These are phyloP conservation scores for Oryza punctata DNA, from an alignment of 176 grass and related monocot genomes.

Conservation along the genomic window DNA sequence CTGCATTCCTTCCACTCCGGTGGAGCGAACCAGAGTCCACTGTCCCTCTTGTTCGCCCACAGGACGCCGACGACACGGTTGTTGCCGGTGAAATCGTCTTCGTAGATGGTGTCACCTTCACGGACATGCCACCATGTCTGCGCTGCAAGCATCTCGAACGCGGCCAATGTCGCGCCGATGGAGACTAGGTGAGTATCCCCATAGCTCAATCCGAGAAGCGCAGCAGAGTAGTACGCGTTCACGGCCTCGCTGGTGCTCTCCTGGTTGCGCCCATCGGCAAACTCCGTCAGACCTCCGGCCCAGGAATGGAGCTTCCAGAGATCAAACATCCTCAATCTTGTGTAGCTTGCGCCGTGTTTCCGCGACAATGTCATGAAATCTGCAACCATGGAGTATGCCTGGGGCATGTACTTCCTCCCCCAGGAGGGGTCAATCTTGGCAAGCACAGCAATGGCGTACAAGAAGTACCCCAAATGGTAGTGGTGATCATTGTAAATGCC, in stretches of 20 bases:
- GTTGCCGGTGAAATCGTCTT: constrained; percentile 68
- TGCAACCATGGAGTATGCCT: constrained; percentile 74
- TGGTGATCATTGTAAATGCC: constrained; percentile 95
- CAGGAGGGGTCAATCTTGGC: constrained; percentile 77
- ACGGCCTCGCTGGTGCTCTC: constrained; percentile 93
- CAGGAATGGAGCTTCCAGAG: constrained; percentile 97
- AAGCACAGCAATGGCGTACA: constrained; percentile 92
- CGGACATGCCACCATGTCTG: constrained; percentile 94
- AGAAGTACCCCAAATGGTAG: constrained; percentile 97
- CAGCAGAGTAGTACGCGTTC: constrained; percentile 80
- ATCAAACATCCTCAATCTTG: constrained; percentile 72
- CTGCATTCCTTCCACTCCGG: constrained; percentile 81
- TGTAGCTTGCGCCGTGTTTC: constrained; percentile 56
- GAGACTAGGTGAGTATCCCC: constrained; percentile 72
- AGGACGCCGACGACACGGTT: constrained; percentile 73
- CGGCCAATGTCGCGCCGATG: constrained; percentile 60
- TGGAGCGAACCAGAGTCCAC: constrained; percentile 90
- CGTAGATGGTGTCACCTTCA: constrained; percentile 59
- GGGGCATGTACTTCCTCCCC: constrained; percentile 84
- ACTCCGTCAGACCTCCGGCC: constrained; percentile 83
- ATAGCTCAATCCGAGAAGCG: constrained; percentile 79
- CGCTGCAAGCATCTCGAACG: constrained; percentile 74
- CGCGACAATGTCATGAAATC: constrained; percentile 88
- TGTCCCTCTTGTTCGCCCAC: constrained; percentile 97
- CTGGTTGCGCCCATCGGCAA: constrained; percentile 88